Percentiles rank a stretch among this genome's conserved stretches.
These are phyloP conservation scores for Cicer cuneatum DNA, from an alignment of 306 rosid species.

Conservation along the genomic window DNA sequence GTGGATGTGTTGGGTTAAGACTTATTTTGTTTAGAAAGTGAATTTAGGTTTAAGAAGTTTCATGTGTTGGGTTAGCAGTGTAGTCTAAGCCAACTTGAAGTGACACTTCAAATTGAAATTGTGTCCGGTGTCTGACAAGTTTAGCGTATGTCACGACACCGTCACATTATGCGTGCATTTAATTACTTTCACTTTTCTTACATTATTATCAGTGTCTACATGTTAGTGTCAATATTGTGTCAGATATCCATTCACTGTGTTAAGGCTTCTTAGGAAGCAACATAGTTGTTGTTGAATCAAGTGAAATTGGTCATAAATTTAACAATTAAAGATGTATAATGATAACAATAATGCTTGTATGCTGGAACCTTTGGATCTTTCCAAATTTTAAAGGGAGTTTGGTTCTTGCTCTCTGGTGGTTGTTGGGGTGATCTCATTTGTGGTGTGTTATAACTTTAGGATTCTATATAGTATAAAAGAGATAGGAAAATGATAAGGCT, in stretches of 20 bases:
- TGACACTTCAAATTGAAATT: no score
- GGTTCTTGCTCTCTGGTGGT: background rate
- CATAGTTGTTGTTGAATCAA: constrained; percentile 1
- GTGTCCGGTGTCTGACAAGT: no score
- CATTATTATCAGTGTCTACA: no score
- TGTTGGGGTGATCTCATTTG: background rate
- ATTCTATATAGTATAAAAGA: no score
- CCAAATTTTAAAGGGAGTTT: constrained; percentile 7
- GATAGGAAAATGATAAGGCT: no score
- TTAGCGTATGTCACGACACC: no score
- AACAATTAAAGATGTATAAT: background rate
- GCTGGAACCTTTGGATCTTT: constrained; percentile 8
- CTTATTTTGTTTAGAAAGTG: background rate
- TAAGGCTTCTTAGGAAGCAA: background rate
- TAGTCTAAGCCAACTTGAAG: background rate
- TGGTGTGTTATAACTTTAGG: background rate
- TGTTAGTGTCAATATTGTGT: no score
- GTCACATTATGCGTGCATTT: no score
- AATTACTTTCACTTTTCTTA: no score
- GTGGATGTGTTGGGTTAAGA: background rate
- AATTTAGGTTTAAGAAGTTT: background rate
- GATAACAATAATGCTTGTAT: background rate
- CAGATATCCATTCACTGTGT: no score
- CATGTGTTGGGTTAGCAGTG: background rate
- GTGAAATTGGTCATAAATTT: constrained; percentile 2